These are phyloP conservation scores for Ceratocystiopsis sp. DNA, from an alignment of 2,329 filamentous ascomycete species.

Conservation along the genomic window DNA sequence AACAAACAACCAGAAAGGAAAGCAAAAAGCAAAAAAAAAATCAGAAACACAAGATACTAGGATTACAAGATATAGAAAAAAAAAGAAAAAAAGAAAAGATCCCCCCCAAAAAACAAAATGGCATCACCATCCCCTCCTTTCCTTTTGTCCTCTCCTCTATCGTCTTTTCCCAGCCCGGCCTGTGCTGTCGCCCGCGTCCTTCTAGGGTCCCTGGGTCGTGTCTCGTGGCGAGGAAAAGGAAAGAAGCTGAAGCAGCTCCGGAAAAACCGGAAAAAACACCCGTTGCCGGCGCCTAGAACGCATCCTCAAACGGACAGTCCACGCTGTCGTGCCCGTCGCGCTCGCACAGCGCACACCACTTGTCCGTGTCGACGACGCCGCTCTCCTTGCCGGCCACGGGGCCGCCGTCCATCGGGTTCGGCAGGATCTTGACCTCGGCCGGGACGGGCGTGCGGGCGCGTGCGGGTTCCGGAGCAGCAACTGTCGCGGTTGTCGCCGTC, in stretches of 20 bases:
- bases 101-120: too few relatives aligned
- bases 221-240: too few relatives aligned
- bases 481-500: conserved; percentile 18
- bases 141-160: too few relatives aligned
- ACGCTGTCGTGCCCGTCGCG: conserved; percentile 92
- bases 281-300: conserved; percentile 42
- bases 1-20: too few relatives aligned
- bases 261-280: not conserved
- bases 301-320: conserved; percentile 83
- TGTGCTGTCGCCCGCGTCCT: too few relatives aligned
- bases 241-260: too few relatives aligned
- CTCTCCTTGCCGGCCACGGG: conserved; percentile 65
- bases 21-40: too few relatives aligned
- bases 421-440: conserved; percentile 30
- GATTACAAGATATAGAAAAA: not conserved
- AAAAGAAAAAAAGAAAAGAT: not conserved
- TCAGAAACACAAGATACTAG: too few relatives aligned
- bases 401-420: conserved; percentile 46
- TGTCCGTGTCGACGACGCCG: conserved; percentile 61
- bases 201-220: too few relatives aligned
- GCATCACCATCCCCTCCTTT: too few relatives aligned
- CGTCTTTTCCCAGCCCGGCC: too few relatives aligned
- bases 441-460: conserved; percentile 20
- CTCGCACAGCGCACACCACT: conserved; percentile 96
- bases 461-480: conserved; percentile 11